Conservation (phyloP, 2,329 filamentous ascomycete species). For the Colletotrichum sp. region DNA sequence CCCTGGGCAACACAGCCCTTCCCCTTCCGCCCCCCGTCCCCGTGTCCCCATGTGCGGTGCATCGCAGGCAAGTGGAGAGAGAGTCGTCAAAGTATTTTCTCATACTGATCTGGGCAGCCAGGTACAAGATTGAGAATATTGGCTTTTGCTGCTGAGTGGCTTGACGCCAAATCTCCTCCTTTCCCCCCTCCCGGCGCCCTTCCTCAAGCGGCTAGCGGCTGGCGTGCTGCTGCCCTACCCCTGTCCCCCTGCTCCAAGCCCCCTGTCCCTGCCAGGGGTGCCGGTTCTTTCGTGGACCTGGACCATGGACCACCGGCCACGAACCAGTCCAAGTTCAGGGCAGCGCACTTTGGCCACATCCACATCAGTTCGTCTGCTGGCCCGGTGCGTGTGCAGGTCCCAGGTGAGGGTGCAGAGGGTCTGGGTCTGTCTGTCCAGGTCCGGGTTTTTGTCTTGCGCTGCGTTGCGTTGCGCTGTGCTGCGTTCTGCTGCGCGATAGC, state of each 20-base stretch:
- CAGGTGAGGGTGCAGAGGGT: neutral
- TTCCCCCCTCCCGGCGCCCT: slow-evolving; percentile 1
- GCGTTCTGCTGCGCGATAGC: neutral
- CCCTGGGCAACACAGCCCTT: neutral
- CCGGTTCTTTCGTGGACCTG: neutral
- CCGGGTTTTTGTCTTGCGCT: neutral
- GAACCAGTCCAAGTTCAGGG: slow-evolving; percentile 11
- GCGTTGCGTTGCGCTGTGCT: neutral
- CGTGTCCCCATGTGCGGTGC: neutral
- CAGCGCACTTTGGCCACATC: neutral
- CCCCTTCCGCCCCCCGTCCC: neutral
- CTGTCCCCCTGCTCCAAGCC: neutral
- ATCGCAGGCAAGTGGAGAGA: neutral
- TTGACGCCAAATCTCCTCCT: slow-evolving; percentile 21
- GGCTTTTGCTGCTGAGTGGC: slow-evolving; percentile 3
- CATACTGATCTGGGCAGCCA: neutral
- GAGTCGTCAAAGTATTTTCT: neutral
- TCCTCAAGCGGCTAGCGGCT: neutral
- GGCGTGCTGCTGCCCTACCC: neutral
- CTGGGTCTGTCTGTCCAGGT: neutral
- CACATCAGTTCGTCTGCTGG: neutral
- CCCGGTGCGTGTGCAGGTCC: neutral
- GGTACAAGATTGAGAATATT: neutral
- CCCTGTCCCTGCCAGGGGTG: slow-evolving; percentile 9
- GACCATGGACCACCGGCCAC: neutral